Conservation (phyloP, 2,329 filamentous ascomycete genomes). For the Talaromyces verruculosus region DNA sequence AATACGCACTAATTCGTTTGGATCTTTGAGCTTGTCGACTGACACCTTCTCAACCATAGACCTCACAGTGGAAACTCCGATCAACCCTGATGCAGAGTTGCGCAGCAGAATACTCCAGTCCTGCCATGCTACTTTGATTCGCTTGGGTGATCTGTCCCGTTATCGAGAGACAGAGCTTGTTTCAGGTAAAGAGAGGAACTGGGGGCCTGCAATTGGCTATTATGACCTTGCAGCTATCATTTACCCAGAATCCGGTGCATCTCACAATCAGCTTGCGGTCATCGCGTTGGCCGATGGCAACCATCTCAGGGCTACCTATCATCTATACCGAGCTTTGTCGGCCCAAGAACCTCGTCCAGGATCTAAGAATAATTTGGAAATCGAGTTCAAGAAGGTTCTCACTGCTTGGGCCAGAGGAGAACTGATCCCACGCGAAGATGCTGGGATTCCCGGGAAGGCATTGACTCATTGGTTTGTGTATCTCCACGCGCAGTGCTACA, state of each 20-base stretch:
- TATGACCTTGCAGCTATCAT: slow-evolving; percentile 80
- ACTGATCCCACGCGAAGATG: slow-evolving; percentile 51
- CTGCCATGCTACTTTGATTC: slow-evolving; percentile 80
- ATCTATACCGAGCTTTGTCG: slow-evolving; percentile 80
- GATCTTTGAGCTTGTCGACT: slow-evolving; percentile 12
- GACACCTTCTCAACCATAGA: slow-evolving; percentile 33
- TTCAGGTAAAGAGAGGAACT: slow-evolving; percentile 67
- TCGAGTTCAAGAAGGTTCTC: slow-evolving; percentile 71
- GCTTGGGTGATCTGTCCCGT: slow-evolving; percentile 83
- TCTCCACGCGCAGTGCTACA: slow-evolving; percentile 81
- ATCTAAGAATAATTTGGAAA: slow-evolving; percentile 72
- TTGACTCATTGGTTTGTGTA: slow-evolving; percentile 80
- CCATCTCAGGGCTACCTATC: slow-evolving; percentile 81
- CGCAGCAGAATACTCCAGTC: slow-evolving; percentile 65
- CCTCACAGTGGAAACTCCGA: slow-evolving; percentile 47
- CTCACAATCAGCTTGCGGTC: slow-evolving; percentile 88
- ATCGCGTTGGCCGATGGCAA: slow-evolving; percentile 74
- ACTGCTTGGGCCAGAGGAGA: slow-evolving; percentile 58
- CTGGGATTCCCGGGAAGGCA: slow-evolving; percentile 53
- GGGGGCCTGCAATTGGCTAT: slow-evolving; percentile 77
- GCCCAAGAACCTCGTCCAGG: slow-evolving; percentile 72
- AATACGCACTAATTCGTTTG: slow-evolving; percentile 25
- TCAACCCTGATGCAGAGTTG: slow-evolving; percentile 52
- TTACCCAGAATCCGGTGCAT: slow-evolving; percentile 73
- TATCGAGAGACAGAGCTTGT: slow-evolving; percentile 76